phyloP scores from a whole-genome alignment of 495 filamentous ascomycete genomes.

The Penicillium ucsense region DNA sequence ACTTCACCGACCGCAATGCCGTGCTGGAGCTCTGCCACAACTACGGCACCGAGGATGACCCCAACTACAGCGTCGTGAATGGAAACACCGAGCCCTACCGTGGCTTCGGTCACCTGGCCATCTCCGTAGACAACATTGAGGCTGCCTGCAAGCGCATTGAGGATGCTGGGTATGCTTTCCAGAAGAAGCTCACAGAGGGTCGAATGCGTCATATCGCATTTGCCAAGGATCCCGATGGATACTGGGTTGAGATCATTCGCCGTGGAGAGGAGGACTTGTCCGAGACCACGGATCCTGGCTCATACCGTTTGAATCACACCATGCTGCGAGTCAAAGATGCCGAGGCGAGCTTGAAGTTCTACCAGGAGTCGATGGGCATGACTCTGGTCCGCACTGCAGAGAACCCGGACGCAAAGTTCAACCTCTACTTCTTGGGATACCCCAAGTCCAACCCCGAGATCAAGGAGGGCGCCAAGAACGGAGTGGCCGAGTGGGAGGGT shows the following conservation, averaged over 20 bases:
- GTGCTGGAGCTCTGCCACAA: constrained; percentile 94
- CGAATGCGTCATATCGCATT: constrained; percentile 87
- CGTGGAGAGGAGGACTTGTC: constrained; percentile 43
- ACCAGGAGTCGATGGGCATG: constrained; percentile 88
- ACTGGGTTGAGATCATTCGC: constrained; percentile 73
- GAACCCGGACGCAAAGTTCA: constrained; percentile 63
- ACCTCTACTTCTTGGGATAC: constrained; percentile 90
- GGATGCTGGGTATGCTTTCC: constrained; percentile 82
- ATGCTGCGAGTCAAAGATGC: constrained; percentile 94
- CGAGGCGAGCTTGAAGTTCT: constrained; percentile 77
- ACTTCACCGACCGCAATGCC: constrained; percentile 77
- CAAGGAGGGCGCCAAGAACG: constrained; percentile 43
- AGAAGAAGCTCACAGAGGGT: constrained; percentile 87
- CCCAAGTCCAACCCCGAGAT: constrained; percentile 34
- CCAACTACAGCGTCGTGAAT: constrained; percentile 71
- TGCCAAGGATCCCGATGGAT: constrained; percentile 84
- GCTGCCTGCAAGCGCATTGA: constrained; percentile 80
- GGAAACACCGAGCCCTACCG: constrained; percentile 81
- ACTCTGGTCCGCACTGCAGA: constrained; percentile 62
- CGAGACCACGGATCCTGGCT: constrained; percentile 40
- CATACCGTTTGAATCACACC: constrained; percentile 55
- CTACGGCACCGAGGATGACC: constrained; percentile 86
- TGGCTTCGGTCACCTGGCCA: constrained; percentile 84
- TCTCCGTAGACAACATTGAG: constrained; percentile 85
- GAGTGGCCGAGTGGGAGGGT: constrained; percentile 63